Evolutionary conservation across 176 grass and related monocot genomes (phyloP).

Genomic region (Oryza punctata): DNA sequence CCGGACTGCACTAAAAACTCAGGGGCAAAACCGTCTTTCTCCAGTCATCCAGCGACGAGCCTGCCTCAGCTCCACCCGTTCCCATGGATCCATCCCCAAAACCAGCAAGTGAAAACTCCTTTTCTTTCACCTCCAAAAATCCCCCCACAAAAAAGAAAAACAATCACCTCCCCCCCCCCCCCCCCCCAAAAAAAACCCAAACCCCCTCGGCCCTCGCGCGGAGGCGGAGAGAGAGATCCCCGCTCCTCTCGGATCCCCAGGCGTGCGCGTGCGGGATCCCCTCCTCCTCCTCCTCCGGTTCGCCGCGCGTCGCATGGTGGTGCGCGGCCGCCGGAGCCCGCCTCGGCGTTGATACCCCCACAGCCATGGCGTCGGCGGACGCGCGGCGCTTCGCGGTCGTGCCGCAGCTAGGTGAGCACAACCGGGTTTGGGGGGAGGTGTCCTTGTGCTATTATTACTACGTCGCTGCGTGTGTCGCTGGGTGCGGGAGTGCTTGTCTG

Average conservation of each 20-base stretch:
- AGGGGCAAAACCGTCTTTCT: too few species aligned
- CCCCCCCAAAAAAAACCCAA: neutral
- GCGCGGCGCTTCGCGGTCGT: constrained; percentile 37
- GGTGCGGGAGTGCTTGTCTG: neutral
- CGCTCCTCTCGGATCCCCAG: neutral
- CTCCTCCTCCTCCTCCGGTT: neutral
- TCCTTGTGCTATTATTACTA: too few species aligned
- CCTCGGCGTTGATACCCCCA: neutral
- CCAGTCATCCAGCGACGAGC: too few species aligned
- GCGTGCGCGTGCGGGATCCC: too few species aligned
- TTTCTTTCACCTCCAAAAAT: neutral
- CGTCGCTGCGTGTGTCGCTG: neutral
- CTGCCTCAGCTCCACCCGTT: too few species aligned
- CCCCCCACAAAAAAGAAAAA: too few species aligned
- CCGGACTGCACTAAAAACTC: too few species aligned
- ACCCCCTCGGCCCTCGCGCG: neutral
- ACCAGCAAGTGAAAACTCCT: too few species aligned
- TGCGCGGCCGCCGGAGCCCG: neutral
- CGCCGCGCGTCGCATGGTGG: constrained; percentile 10
- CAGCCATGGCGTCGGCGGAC: constrained; percentile 5
- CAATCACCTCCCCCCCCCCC: neutral
- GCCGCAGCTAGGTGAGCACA: constrained; percentile 48
- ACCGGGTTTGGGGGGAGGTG: too few species aligned
- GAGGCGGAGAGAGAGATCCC: neutral
- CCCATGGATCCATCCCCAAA: too few species aligned